Conservation (phyloP, 2,329 filamentous ascomycete genomes). For the Verticillium isaacii region DNA sequence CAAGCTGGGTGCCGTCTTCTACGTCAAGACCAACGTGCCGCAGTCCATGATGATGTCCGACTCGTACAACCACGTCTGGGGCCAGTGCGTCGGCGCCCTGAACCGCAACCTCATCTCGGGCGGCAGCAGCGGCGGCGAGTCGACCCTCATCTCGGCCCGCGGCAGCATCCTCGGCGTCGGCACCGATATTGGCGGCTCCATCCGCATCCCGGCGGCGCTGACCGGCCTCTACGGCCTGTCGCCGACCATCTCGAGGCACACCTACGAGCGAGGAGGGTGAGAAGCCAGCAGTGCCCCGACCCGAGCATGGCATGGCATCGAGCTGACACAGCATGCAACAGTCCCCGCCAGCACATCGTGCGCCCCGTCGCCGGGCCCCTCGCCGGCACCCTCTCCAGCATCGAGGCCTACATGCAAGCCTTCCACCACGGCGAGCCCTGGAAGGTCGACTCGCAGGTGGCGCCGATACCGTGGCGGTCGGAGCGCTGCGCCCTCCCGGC, state of each 20-base stretch:
- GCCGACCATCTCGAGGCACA: conserved; percentile 27
- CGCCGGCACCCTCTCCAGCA: conserved; percentile 22
- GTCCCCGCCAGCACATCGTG: conserved; percentile 27
- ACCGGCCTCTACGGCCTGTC: conserved; percentile 37
- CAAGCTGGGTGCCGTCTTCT: conserved; percentile 33
- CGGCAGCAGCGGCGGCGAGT: conserved; percentile 38
- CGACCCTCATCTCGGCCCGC: conserved; percentile 32
- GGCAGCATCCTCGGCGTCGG: conserved; percentile 37
- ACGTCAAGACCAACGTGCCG: conserved; percentile 36
- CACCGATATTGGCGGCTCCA: conserved; percentile 41
- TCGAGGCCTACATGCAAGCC: conserved; percentile 30
- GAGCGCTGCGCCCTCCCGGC: conserved; percentile 15
- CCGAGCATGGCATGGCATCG: background rate
- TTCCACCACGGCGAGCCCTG: conserved; percentile 33
- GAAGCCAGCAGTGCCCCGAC: background rate
- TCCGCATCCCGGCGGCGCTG: conserved; percentile 37
- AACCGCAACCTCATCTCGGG: conserved; percentile 33
- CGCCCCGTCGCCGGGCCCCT: conserved; percentile 16
- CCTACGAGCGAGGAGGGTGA: conserved; percentile 20
- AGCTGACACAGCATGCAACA: background rate
- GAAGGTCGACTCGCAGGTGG: conserved; percentile 32
- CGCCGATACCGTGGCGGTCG: conserved; percentile 34
- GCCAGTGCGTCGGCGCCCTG: conserved; percentile 31
- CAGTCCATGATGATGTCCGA: conserved; percentile 29
- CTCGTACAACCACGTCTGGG: conserved; percentile 33